A percentile compares a stretch with the other conserved stretches of the same genome.
Evolutionary conservation across 768 basidiomycete genomes (phyloP).

Genomic region (Mycena amicta): DNA sequence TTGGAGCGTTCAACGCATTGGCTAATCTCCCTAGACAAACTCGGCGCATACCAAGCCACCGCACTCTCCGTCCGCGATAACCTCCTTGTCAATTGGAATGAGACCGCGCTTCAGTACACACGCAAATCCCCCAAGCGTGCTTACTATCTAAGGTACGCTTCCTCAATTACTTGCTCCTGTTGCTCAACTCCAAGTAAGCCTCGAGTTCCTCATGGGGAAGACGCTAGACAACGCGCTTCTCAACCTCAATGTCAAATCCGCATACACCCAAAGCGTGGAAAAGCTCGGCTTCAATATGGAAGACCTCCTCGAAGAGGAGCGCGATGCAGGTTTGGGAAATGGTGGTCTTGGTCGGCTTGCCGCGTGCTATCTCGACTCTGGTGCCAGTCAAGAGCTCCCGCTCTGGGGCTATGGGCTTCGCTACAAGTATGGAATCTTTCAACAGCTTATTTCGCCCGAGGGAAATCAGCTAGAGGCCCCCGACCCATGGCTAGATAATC

Average conservation of each 20-base stretch:
- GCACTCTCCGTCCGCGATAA: slow-evolving; percentile 88
- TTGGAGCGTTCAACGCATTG: too few species aligned
- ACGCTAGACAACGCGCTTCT: slow-evolving; percentile 67
- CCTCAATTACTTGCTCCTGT: not conserved
- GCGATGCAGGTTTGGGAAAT: slow-evolving; percentile 94
- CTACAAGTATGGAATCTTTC: slow-evolving; percentile 96
- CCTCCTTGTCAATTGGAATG: slow-evolving; percentile 88
- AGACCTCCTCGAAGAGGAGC: slow-evolving; percentile 84
- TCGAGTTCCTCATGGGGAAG: slow-evolving; percentile 90
- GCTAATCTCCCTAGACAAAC: slow-evolving; percentile 54
- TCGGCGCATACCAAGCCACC: slow-evolving; percentile 91
- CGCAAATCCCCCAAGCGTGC: slow-evolving; percentile 86
- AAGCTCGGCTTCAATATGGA: slow-evolving; percentile 90
- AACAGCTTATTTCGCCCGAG: slow-evolving; percentile 84
- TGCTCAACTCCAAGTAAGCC: slow-evolving; percentile 18
- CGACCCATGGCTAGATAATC: slow-evolving; percentile 88
- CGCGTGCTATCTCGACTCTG: slow-evolving; percentile 96
- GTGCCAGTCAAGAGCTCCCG: slow-evolving; percentile 75
- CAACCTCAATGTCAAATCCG: slow-evolving; percentile 82
- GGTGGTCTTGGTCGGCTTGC: slow-evolving; percentile 95
- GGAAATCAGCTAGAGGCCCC: slow-evolving; percentile 87
- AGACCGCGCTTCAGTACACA: slow-evolving; percentile 74
- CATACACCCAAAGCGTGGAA: slow-evolving; percentile 67
- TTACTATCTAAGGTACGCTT: slow-evolving; percentile 77
- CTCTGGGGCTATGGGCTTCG: slow-evolving; percentile 95